Conservation (phyloP, 2,329 filamentous ascomycete genomes). For the Emericellopsis cladophorae region DNA sequence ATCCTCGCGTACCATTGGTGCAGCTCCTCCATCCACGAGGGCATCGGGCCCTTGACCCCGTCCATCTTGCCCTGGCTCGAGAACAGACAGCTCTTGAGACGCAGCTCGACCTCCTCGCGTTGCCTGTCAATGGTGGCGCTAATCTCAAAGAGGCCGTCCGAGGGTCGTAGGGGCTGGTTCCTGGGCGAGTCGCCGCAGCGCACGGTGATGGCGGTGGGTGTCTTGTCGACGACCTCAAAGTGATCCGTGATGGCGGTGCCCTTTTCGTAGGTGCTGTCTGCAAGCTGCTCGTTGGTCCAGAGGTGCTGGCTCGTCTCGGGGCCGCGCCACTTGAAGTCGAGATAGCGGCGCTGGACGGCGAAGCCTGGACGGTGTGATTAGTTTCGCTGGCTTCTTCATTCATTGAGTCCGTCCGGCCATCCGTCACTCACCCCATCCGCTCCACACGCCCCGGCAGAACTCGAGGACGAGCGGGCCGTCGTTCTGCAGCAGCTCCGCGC, state of each 20-base stretch:
- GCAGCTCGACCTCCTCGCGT: slow-evolving; percentile 47
- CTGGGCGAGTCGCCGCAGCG: slow-evolving; percentile 55
- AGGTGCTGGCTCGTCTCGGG: slow-evolving; percentile 46
- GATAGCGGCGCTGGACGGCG: slow-evolving; percentile 42
- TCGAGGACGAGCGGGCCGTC: slow-evolving; percentile 45
- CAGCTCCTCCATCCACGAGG: slow-evolving; percentile 13
- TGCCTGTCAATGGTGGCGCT: slow-evolving; percentile 45
- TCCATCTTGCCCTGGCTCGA: slow-evolving; percentile 21
- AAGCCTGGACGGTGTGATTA: slow-evolving; percentile 27
- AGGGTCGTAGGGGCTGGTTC: slow-evolving; percentile 38
- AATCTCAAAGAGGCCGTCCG: slow-evolving; percentile 57
- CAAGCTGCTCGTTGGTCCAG: slow-evolving; percentile 44
- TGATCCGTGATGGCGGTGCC: slow-evolving; percentile 58
- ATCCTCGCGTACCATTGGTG: slow-evolving; percentile 28
- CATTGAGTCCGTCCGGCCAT: too few relatives aligned
- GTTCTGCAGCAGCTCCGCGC: slow-evolving; percentile 50
- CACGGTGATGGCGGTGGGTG: slow-evolving; percentile 43
- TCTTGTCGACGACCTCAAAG: slow-evolving; percentile 59
- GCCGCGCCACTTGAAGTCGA: slow-evolving; percentile 45
- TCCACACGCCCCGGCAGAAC: slow-evolving; percentile 57
- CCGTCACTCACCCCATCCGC: slow-evolving; percentile 42
- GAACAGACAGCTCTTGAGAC: slow-evolving; percentile 52
- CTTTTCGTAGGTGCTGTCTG: slow-evolving; percentile 42
- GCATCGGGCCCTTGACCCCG: slow-evolving; percentile 18
- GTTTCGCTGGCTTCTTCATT: too few relatives aligned